Evolutionary conservation across 139 green algal species (phyloP), one percentile per base, ranked within the genome.

Genomic region (Volvox reticuliferus): DNA sequence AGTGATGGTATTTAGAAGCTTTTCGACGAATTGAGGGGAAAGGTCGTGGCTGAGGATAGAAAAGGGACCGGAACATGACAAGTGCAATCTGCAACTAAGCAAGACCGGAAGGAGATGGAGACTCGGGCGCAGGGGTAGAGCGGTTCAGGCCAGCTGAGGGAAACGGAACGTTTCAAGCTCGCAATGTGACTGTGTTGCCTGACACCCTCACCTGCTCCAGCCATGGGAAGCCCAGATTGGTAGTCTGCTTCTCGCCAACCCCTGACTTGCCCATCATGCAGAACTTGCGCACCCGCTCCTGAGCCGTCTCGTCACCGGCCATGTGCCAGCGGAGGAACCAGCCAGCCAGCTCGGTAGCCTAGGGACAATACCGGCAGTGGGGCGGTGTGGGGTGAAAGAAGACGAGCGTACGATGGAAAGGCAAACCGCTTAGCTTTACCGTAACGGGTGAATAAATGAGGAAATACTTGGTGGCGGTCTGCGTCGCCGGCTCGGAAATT

Each of bases 201-300:
- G 36, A 13, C 44, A 37, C 50, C 5, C 84, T 3, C 84, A 81
- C 84, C 84, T 81, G 68, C 16, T 37, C 36, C 36, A 89, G 84
- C 84, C 84, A 89, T 6, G 84, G 84, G 68, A 89, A 89, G 68
- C n/a, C 20, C 9, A 63, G 30, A 35, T 89, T 80, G 67, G 26
- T 20, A 24, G 26, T 50, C 67, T 79, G 84, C 68, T 89, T 81
- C 36, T 50, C 84, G 68, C 84, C 84, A 26, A 50, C 67, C 26
- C 37, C 68, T 37, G 36, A 21, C 26, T n/a, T 30, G 68, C 84
- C 68, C 68, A 89, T 44, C 36, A 81, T 71, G 68, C 67, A 50
- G 62, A 35, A 32, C 36, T 16, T 21, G 14, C 36, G 37, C 20
- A 89, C 30, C 24, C 32, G 26, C 68, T 44, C 26, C 36, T 28